These are phyloP conservation scores for Spathaspora hagerdaliae DNA, from an alignment of 805 yeast genomes.

Conservation along the genomic window DNA sequence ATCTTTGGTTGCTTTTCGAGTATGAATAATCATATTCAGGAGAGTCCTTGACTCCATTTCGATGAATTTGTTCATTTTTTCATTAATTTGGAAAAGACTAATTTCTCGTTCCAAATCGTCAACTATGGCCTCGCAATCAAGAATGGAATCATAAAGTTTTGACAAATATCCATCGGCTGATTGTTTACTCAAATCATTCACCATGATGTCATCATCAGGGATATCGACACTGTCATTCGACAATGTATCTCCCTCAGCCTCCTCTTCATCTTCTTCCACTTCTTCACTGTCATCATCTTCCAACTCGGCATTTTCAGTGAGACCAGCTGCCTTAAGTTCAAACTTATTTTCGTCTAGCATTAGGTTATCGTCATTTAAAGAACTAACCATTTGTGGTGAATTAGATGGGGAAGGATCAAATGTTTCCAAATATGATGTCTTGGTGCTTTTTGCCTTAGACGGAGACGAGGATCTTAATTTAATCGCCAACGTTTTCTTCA, in stretches of 20 bases:
- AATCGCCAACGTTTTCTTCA: constrained; percentile 25
- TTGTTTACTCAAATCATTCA: background rate
- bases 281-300: constrained; percentile 19
- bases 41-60: constrained; percentile 30
- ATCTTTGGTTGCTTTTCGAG: constrained; percentile 28
- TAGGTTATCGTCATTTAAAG: constrained; percentile 29
- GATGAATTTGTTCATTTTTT: constrained; percentile 26
- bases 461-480: constrained; percentile 24
- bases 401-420: constrained; percentile 33
- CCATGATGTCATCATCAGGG: constrained; percentile 2
- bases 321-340: constrained; percentile 21
- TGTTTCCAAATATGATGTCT: constrained; percentile 13
- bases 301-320: constrained; percentile 24
- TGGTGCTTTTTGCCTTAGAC: background rate
- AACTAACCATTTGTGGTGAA: constrained; percentile 38
- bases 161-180: constrained; percentile 13
- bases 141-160: constrained; percentile 30
- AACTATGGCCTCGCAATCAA: constrained; percentile 29
- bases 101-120: constrained; percentile 33
- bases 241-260: constrained; percentile 21
- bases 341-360: constrained; percentile 31
- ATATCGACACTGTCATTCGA: constrained; percentile 17
- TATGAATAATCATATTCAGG: constrained; percentile 27
- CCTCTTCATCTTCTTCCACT: constrained; percentile 21
- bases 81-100: constrained; percentile 27